Conservation (phyloP, 805 yeast genomes). For the Kodamaea kakaduensis region DNA sequence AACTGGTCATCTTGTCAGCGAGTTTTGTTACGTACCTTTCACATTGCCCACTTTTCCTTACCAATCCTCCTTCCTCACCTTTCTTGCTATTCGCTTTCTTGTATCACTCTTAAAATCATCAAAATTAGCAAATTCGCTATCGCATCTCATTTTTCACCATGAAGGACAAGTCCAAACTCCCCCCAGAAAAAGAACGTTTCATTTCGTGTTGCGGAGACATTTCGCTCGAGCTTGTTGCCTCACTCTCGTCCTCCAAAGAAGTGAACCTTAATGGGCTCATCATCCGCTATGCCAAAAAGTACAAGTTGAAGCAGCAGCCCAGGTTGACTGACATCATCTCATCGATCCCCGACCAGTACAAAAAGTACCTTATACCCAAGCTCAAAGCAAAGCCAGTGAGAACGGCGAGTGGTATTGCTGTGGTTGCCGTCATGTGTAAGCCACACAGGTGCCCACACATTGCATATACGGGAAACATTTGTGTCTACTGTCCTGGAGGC, state of each 20-base stretch:
- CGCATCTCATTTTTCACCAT: too few relatives aligned
- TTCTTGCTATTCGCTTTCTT: too few relatives aligned
- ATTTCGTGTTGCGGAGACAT: conserved; percentile 90
- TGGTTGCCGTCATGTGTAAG: conserved; percentile 98
- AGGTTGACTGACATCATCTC: conserved; percentile 90
- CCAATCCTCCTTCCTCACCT: too few relatives aligned
- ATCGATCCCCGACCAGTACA: conserved; percentile 94
- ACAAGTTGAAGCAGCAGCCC: conserved; percentile 89
- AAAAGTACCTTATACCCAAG: conserved; percentile 85
- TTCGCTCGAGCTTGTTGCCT: conserved; percentile 76
- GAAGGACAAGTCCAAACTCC: conserved; percentile 41
- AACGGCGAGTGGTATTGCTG: conserved; percentile 98
- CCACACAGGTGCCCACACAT: conserved; percentile 99
- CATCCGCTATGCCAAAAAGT: conserved; percentile 79
- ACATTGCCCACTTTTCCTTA: too few relatives aligned
- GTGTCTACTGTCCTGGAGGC: conserved; percentile 99
- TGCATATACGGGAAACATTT: conserved; percentile 96
- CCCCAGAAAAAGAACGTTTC: conserved; percentile 92
- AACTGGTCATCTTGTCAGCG: too few relatives aligned
- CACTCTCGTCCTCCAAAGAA: conserved; percentile 68
- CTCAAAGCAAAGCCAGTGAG: conserved; percentile 98
- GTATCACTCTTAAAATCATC: too few relatives aligned
- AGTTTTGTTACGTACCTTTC: too few relatives aligned
- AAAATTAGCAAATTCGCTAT: too few relatives aligned
- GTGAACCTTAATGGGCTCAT: conserved; percentile 89